These are phyloP conservation scores for Arthrobotrys musiformis DNA, from an alignment of 2,329 filamentous ascomycete species.

Conservation along the genomic window DNA sequence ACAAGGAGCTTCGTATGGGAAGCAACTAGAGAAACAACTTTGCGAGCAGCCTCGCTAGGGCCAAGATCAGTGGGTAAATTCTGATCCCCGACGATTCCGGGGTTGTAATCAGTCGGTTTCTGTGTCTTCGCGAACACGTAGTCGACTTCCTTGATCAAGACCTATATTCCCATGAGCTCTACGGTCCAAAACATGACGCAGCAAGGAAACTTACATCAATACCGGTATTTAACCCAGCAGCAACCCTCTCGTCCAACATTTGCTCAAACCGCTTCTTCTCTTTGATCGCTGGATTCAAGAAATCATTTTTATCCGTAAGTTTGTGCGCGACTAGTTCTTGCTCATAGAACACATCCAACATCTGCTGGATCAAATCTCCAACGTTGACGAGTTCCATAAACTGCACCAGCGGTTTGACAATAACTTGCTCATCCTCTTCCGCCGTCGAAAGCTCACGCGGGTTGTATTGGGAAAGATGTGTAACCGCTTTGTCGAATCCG, in stretches of 20 bases:
- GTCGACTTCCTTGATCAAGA: slow-evolving; percentile 95
- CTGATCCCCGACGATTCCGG: slow-evolving; percentile 64
- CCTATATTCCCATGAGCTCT: background rate
- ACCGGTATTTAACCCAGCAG: slow-evolving; percentile 93
- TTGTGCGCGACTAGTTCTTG: slow-evolving; percentile 87
- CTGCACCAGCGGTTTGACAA: slow-evolving; percentile 89
- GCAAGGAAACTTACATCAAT: slow-evolving; percentile 75
- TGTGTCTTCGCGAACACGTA: slow-evolving; percentile 92
- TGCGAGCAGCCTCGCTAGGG: slow-evolving; percentile 79
- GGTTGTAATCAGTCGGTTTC: slow-evolving; percentile 88
- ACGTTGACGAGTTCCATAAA: slow-evolving; percentile 98
- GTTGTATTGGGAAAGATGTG: slow-evolving; percentile 89
- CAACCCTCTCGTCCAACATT: slow-evolving; percentile 96
- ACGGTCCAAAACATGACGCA: background rate
- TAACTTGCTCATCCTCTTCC: slow-evolving; percentile 67
- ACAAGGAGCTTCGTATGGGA: slow-evolving; percentile 92
- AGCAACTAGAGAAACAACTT: slow-evolving; percentile 84
- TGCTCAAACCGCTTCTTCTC: slow-evolving; percentile 99
- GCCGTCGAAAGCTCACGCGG: slow-evolving; percentile 82
- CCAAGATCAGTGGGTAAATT: slow-evolving; percentile 69
- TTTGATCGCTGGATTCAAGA: slow-evolving; percentile 87
- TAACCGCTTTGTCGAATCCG: slow-evolving; percentile 93
- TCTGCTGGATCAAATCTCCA: slow-evolving; percentile 95
- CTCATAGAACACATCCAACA: slow-evolving; percentile 98
- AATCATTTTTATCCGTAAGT: slow-evolving; percentile 91